These are phyloP conservation scores for Blastocystis sp. DNA, from an alignment of 352 stramenopile species.

Conservation along the genomic window DNA sequence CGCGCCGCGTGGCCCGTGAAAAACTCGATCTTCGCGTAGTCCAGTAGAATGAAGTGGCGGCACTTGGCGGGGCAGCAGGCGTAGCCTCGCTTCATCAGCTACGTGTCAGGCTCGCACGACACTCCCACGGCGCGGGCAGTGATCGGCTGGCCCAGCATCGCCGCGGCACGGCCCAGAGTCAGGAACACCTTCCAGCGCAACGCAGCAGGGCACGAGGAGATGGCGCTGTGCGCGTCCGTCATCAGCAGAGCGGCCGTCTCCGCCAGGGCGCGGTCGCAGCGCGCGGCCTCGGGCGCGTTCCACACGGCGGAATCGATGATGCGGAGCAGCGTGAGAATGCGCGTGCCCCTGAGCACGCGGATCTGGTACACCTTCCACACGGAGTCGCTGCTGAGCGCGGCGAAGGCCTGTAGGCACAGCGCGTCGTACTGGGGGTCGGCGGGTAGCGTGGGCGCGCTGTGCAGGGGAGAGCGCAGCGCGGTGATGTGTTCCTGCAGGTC, in stretches of 20 bases:
- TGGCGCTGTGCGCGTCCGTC: neutral
- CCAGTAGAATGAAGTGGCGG: constrained; percentile 3
- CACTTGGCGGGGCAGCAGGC: neutral
- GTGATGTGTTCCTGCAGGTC: neutral
- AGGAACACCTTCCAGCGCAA: constrained; percentile 25
- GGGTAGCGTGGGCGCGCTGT: neutral
- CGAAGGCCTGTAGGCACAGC: neutral
- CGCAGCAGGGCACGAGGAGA: neutral
- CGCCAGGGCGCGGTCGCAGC: neutral
- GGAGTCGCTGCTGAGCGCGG: neutral
- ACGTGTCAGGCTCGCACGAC: neutral
- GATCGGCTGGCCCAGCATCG: neutral
- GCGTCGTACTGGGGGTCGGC: neutral
- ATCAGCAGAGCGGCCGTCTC: neutral
- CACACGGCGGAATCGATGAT: neutral
- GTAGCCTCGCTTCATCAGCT: constrained; percentile 47
- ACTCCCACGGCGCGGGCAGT: neutral
- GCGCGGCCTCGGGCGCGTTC: neutral
- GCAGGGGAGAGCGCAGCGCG: neutral
- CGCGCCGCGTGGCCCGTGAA: neutral
- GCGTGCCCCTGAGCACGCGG: neutral
- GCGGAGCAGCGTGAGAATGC: neutral
- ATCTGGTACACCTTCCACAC: constrained; percentile 29
- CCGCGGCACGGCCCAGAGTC: neutral
- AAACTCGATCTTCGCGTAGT: constrained; percentile 24